phyloP scores from a whole-genome alignment of 345 rosid genomes.

The Pseudoturritis turrita region DNA sequence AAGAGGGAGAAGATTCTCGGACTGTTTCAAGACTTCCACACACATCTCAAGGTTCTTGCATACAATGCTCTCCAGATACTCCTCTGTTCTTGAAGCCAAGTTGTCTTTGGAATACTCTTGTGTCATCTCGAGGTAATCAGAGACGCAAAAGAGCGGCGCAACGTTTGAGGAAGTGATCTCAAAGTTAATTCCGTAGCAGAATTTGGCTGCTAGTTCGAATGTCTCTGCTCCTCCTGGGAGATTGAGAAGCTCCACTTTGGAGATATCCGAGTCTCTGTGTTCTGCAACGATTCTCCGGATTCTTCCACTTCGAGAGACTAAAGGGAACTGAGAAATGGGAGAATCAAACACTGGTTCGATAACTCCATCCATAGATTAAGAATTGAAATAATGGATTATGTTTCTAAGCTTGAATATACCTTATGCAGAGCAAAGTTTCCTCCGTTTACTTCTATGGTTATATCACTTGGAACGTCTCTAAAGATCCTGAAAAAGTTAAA shows the following conservation, averaged over 20 bases:
- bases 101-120: constrained; percentile 87
- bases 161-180: constrained; percentile 87
- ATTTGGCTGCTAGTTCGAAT: constrained; percentile 88
- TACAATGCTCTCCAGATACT: constrained; percentile 76
- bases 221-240: constrained; percentile 85
- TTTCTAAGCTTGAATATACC: constrained; percentile 38
- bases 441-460: constrained; percentile 75
- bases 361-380: background rate
- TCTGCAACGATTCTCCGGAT: constrained; percentile 79
- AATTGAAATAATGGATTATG: background rate
- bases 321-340: constrained; percentile 63
- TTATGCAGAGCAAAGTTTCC: constrained; percentile 76
- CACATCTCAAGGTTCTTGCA: constrained; percentile 89
- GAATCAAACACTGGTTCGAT: background rate
- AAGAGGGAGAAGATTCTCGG: constrained; percentile 82
- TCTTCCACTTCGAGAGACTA: constrained; percentile 87
- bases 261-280: constrained; percentile 81
- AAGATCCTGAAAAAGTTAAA: constrained; percentile 72
- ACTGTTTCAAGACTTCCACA: constrained; percentile 81
- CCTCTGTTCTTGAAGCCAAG: constrained; percentile 83
- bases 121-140: constrained; percentile 94
- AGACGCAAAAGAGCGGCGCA: constrained; percentile 73
- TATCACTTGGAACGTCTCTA: constrained; percentile 90
- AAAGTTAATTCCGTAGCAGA: constrained; percentile 88
- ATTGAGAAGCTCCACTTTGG: constrained; percentile 86